Conservation (phyloP, 2,329 filamentous ascomycete species). For the Teratosphaeria epicoccoides region DNA sequence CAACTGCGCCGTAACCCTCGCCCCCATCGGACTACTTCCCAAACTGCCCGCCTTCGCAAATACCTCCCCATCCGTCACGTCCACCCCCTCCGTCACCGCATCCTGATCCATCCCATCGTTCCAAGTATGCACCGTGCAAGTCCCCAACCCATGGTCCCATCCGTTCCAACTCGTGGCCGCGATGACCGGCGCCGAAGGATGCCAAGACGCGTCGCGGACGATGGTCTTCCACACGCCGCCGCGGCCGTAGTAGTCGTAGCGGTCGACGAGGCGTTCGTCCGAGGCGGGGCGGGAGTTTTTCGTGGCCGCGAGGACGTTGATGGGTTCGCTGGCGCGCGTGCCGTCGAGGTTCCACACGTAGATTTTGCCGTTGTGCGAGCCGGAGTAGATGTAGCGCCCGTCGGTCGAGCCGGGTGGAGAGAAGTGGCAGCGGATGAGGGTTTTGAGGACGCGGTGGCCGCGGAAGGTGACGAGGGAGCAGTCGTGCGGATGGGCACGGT, state of each 20-base stretch:
- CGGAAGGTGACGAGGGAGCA: conserved; percentile 90
- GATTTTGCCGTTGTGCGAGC: conserved; percentile 79
- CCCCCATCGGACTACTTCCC: conserved; percentile 39
- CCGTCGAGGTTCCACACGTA: conserved; percentile 92
- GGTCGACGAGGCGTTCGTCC: conserved; percentile 43
- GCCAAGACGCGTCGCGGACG: conserved; percentile 83
- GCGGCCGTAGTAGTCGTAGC: conserved; percentile 49
- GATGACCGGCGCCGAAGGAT: conserved; percentile 71
- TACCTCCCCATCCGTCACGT: conserved; percentile 11
- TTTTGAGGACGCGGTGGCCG: conserved; percentile 79
- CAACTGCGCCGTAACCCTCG: conserved; percentile 51
- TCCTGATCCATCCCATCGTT: conserved; percentile 50
- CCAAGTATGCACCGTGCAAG: conserved; percentile 68
- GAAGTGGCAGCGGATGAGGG: conserved; percentile 90
- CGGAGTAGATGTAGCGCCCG: conserved; percentile 84
- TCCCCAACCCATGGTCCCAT: conserved; percentile 60
- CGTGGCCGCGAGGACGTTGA: conserved; percentile 68
- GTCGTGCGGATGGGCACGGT: conserved; percentile 68
- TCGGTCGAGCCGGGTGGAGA: conserved; percentile 77
- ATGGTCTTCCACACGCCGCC: conserved; percentile 59
- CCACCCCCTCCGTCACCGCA: conserved; percentile 47
- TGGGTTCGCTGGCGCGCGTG: conserved; percentile 57
- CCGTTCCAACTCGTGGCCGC: conserved; percentile 82
- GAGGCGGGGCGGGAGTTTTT: conserved; percentile 48
- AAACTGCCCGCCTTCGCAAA: conserved; percentile 24